phyloP scores from a whole-genome alignment of 495 filamentous ascomycete genomes.

The Penicillium manginii region DNA sequence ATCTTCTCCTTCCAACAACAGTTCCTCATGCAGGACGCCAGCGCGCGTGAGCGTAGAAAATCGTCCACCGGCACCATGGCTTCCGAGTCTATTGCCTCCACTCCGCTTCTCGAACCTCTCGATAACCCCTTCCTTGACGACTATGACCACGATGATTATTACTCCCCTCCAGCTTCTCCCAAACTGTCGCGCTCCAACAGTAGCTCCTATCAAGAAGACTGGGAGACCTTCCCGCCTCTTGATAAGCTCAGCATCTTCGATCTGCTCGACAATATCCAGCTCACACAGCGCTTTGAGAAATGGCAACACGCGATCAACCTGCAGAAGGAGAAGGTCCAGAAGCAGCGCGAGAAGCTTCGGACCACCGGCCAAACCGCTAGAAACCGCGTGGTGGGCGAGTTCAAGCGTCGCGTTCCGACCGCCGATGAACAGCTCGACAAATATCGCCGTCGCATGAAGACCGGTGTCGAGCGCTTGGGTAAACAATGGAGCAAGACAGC shows the following conservation, averaged over 20 bases:
- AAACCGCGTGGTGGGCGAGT: conserved; percentile 85
- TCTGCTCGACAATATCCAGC: conserved; percentile 88
- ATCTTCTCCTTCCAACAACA: conserved; percentile 50
- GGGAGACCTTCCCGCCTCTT: conserved; percentile 85
- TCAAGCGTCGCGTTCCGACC: conserved; percentile 77
- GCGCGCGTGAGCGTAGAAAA: conserved; percentile 28
- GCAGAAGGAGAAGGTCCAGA: conserved; percentile 84
- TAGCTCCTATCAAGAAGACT: conserved; percentile 84
- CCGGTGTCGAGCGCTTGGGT: conserved; percentile 83
- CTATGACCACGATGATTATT: conserved; percentile 39
- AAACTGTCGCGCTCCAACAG: conserved; percentile 69
- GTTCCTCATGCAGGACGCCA: conserved; percentile 44
- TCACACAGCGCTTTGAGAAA: conserved; percentile 86
- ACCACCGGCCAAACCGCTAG: conserved; percentile 57
- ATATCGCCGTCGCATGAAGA: conserved; percentile 84
- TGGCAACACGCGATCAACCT: conserved; percentile 75
- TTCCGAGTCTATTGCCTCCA: conserved; percentile 33
- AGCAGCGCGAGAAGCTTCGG: conserved; percentile 77
- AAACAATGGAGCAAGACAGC: conserved; percentile 87
- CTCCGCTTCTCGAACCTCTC: conserved; percentile 19
- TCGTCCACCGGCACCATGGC: conserved; percentile 32
- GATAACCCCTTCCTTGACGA: conserved; percentile 29
- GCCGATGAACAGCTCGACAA: conserved; percentile 91
- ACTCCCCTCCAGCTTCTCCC: conserved; percentile 41
- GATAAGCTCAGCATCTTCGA: conserved; percentile 92